Evolutionary conservation across 2,329 filamentous ascomycete species (phyloP).

Genomic region (Trichoderma afroharzianum): DNA sequence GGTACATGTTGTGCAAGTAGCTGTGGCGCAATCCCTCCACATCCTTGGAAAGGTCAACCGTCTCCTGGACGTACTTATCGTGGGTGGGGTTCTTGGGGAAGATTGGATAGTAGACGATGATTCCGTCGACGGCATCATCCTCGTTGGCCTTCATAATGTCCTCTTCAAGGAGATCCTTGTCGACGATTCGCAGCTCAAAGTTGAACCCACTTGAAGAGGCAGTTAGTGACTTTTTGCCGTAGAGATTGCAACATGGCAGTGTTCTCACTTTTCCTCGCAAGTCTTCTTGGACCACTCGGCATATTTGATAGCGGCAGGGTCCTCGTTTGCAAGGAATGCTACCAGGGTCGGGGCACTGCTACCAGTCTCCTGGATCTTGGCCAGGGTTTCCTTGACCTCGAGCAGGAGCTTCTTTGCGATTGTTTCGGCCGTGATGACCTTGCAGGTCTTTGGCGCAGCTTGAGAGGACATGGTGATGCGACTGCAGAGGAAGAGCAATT

Average conservation of each 20-base stretch:
- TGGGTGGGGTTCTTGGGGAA: slow-evolving; percentile 76
- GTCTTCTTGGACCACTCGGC: slow-evolving; percentile 98
- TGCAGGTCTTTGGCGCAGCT: slow-evolving; percentile 68
- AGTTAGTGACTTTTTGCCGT: slow-evolving; percentile 17
- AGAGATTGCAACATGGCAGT: not conserved
- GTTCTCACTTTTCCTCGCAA: slow-evolving; percentile 84
- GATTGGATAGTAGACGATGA: slow-evolving; percentile 98
- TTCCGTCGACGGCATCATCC: slow-evolving; percentile 73
- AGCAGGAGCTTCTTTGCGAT: slow-evolving; percentile 78
- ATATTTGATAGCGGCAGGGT: slow-evolving; percentile 88
- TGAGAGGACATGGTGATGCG: slow-evolving; percentile 28
- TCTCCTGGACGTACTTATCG: slow-evolving; percentile 94
- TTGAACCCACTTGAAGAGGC: slow-evolving; percentile 67
- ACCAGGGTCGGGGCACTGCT: slow-evolving; percentile 68
- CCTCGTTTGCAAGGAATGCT: slow-evolving; percentile 87
- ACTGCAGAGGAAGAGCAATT: not conserved
- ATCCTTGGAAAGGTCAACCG: slow-evolving; percentile 85
- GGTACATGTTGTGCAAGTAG: slow-evolving; percentile 99
- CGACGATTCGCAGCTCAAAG: slow-evolving; percentile 79
- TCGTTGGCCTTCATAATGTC: slow-evolving; percentile 80
- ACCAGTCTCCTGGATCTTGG: slow-evolving; percentile 59
- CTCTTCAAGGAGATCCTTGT: slow-evolving; percentile 87
- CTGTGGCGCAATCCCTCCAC: slow-evolving; percentile 92
- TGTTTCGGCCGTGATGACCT: slow-evolving; percentile 83
- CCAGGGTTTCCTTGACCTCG: slow-evolving; percentile 74